These are phyloP conservation scores for Phytophthora brassicae DNA, from an alignment of 352 stramenopile genomes.

Conservation along the genomic window DNA sequence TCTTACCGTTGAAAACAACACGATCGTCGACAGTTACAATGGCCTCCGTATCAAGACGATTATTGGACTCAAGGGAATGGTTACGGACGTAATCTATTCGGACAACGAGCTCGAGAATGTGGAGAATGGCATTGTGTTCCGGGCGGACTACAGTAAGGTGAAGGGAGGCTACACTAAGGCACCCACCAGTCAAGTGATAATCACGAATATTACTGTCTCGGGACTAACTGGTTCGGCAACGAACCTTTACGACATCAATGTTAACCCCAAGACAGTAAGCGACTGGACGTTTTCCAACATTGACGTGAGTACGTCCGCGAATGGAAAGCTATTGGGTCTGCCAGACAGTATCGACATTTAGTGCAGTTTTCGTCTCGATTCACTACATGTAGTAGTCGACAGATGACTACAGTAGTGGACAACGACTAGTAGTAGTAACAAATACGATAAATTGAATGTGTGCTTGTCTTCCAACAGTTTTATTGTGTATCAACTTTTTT, in stretches of 20 bases:
- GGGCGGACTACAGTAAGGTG: slow-evolving; percentile 38
- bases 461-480: too few species aligned
- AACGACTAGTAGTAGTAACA: too few species aligned
- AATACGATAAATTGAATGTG: too few species aligned
- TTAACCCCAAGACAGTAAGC: slow-evolving; percentile 26
- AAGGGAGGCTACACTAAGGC: slow-evolving; percentile 31
- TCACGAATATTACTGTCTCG: slow-evolving; percentile 27
- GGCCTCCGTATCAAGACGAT: slow-evolving; percentile 31
- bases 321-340: slow-evolving; percentile 14
- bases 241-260: slow-evolving; percentile 38
- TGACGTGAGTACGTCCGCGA: slow-evolving; percentile 8
- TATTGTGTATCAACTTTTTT: too few species aligned
- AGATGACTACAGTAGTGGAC: too few species aligned
- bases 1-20: slow-evolving; percentile 27
- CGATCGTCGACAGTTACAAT: slow-evolving; percentile 25
- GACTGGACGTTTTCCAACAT: slow-evolving; percentile 26
- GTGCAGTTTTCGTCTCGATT: too few species aligned
- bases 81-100: slow-evolving; percentile 12
- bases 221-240: slow-evolving; percentile 29
- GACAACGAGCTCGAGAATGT: slow-evolving; percentile 22
- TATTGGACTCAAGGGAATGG: slow-evolving; percentile 17
- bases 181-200: slow-evolving; percentile 28
- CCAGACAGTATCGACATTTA: slow-evolving; percentile 16
- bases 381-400: too few species aligned
- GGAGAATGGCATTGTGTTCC: slow-evolving; percentile 21